These are phyloP conservation scores for Megacollybia platyphylla DNA, from an alignment of 1,284 basidiomycete species.

Conservation along the genomic window DNA sequence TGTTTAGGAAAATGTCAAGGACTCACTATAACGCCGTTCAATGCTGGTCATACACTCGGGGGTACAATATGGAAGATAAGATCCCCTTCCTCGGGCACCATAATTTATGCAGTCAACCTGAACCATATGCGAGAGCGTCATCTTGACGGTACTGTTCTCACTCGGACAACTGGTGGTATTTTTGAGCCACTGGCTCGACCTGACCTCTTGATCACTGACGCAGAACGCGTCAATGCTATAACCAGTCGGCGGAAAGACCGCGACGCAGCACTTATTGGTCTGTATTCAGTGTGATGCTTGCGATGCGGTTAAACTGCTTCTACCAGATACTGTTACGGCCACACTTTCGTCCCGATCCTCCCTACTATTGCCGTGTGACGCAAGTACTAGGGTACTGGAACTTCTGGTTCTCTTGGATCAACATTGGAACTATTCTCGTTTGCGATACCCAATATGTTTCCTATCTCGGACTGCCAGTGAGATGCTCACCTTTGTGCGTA, in stretches of 20 bases:
- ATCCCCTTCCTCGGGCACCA: conserved; percentile 90
- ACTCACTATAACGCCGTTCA: conserved; percentile 92
- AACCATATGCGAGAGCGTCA: conserved; percentile 97
- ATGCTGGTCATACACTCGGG: conserved; percentile 91
- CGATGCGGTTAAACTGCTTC: conserved; percentile 6
- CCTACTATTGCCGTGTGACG: conserved; percentile 85
- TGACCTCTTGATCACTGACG: conserved; percentile 89
- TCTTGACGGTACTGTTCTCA: conserved; percentile 86
- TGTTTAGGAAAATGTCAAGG: conserved; percentile 74
- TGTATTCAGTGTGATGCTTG: conserved; percentile 8
- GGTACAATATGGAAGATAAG: conserved; percentile 98
- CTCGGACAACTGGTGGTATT: conserved; percentile 60
- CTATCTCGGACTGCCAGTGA: conserved; percentile 85
- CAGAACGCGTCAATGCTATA: conserved; percentile 69
- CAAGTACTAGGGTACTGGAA: conserved; percentile 88
- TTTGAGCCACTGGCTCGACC: conserved; percentile 82
- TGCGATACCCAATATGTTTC: conserved; percentile 82
- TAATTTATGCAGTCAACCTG: conserved; percentile 91
- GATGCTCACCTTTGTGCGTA: conserved; percentile 89
- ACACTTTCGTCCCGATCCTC: conserved; percentile 71
- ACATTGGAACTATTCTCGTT: conserved; percentile 86
- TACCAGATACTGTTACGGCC: conserved; percentile 71
- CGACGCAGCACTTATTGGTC: conserved; percentile 82
- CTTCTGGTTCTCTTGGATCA: conserved; percentile 92
- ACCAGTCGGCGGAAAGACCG: conserved; percentile 87